Evolutionary conservation across 352 stramenopile species (phyloP).

Genomic region (Globisporangium orthogonon): DNA sequence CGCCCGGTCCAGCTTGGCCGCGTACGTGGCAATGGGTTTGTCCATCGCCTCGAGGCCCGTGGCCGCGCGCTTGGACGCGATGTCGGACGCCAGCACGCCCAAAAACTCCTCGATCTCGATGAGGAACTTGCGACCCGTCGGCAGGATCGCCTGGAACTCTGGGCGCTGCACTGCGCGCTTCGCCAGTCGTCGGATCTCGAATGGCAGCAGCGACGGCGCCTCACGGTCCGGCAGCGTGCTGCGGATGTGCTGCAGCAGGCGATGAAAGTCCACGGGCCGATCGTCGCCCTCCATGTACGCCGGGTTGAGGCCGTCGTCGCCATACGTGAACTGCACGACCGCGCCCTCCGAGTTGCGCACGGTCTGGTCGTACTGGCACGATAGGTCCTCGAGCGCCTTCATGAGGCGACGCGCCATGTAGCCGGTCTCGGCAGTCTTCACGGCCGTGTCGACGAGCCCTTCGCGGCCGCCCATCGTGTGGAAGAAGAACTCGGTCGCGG

Average conservation of each 20-base stretch:
- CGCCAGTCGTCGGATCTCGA: conserved; percentile 80
- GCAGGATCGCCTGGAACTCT: conserved; percentile 81
- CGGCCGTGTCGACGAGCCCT: conserved; percentile 99
- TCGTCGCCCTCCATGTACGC: conserved; percentile 95
- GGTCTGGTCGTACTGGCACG: conserved; percentile 91
- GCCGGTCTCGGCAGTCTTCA: conserved; percentile 99
- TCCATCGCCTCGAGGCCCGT: conserved; percentile 69
- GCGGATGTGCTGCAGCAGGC: conserved; percentile 88
- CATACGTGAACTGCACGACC: conserved; percentile 99
- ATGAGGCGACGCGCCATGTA: conserved; percentile 99
- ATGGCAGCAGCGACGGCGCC: conserved; percentile 60
- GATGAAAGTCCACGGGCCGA: conserved; percentile 95
- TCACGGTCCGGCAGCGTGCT: conserved; percentile 69
- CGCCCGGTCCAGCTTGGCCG: conserved; percentile 50
- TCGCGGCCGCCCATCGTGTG: conserved; percentile 99
- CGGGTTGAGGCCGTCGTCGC: conserved; percentile 98
- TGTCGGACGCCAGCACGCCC: conserved; percentile 48
- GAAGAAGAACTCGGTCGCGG: conserved; percentile 99
- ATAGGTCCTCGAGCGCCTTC: conserved; percentile 98
- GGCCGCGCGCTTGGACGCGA: conserved; percentile 41
- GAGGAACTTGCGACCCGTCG: conserved; percentile 86
- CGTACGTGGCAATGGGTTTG: conserved; percentile 53
- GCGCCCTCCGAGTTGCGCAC: conserved; percentile 84
- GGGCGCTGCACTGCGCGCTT: conserved; percentile 79
- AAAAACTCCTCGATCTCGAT: conserved; percentile 88